Base-by-base conservation (phyloP, 306 rosid genomes). In the Inga oerstediana region DNA sequence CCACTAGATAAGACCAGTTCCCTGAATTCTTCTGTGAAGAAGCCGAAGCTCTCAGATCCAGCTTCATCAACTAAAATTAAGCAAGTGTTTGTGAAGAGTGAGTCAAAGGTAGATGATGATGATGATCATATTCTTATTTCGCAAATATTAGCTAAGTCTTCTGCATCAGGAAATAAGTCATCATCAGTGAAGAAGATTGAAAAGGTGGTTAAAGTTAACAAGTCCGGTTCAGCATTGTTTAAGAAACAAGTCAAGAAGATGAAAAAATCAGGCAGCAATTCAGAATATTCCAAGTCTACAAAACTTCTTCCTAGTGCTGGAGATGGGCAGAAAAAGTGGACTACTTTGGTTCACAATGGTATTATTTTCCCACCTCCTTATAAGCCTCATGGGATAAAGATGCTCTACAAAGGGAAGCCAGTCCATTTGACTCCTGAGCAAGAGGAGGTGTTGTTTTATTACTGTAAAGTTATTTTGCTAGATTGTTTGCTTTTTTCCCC, bases 261-360 rank as follows among this genome's bases (percentile, higher is more conserved):
- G 4, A 88, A 88, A 62, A 85, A 89, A 72, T 51, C 85, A 14
- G 84, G 81, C 8, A 85, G 72, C 22, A 84, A 72, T 86, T 91
- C 94, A 15, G 97, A 90, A 84, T 97, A 94, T 90, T 91, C 92
- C 58, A 97, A 89, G 84, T 90, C 97, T 6, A 84, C 97, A 0
- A 94, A 88, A 79, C 73, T 89, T 82, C 90, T 84, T 77, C 99
- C 99, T 11, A 88, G 97, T 86, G 86, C 97, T 61, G 97, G 98
- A 41, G 98, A 97, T 82, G 98, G 99, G 71, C 98, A 91, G 94
- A 93, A 91, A 88, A 97, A 97, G 80, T 97, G 99, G 99, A 89
- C 95, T 52, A 91, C 93, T 67, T 87, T 97, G 90, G 87, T 88
- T 80, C 99, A 97, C 90, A 94, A 85, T 84, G 99, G 99, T 88